A percentile compares a stretch with the other conserved stretches of the same genome.
Evolutionary conservation across 2,329 filamentous ascomycete species (phyloP).

Genomic region (Fusarium hainanense): DNA sequence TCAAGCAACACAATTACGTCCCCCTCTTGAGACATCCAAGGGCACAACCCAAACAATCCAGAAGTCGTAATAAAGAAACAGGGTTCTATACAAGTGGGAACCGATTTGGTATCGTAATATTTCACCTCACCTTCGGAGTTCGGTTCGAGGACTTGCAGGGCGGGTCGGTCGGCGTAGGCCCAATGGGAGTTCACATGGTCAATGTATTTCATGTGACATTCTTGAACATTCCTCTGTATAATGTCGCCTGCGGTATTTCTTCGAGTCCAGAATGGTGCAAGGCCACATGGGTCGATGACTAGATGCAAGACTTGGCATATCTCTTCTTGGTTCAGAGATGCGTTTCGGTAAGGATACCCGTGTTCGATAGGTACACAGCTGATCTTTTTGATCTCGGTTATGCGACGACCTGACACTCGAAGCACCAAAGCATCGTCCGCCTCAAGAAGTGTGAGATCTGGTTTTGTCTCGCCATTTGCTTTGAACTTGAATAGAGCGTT

Average conservation of each 20-base stretch:
- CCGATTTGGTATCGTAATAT: slow-evolving; percentile 3
- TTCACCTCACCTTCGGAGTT: accelerated
- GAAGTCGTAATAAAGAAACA: slow-evolving; percentile 27
- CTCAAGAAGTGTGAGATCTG: slow-evolving; percentile 6
- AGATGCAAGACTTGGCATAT: slow-evolving; percentile 14
- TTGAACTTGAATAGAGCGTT: slow-evolving; percentile 18
- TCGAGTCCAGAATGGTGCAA: slow-evolving; percentile 21
- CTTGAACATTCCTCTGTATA: background rate
- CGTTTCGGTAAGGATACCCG: slow-evolving; percentile 13
- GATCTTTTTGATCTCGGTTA: slow-evolving; percentile 11
- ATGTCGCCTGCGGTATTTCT: background rate
- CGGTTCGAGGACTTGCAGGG: background rate
- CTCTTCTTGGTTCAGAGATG: background rate
- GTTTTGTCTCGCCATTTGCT: slow-evolving; percentile 10
- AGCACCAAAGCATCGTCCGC: background rate
- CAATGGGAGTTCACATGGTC: slow-evolving; percentile 30
- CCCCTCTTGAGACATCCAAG: slow-evolving; percentile 24
- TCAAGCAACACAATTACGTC: slow-evolving; percentile 20
- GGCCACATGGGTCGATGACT: slow-evolving; percentile 27
- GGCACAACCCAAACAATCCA: slow-evolving; percentile 22
- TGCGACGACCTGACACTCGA: background rate
- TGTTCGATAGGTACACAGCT: slow-evolving; percentile 19
- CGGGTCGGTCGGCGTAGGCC: background rate
- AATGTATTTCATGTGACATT: slow-evolving; percentile 10
- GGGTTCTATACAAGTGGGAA: slow-evolving; percentile 6